Percentiles rank a stretch among this genome's conserved stretches.
Conservation (phyloP, 2,329 filamentous ascomycete genomes). For the Raffaelea arxii region DNA sequence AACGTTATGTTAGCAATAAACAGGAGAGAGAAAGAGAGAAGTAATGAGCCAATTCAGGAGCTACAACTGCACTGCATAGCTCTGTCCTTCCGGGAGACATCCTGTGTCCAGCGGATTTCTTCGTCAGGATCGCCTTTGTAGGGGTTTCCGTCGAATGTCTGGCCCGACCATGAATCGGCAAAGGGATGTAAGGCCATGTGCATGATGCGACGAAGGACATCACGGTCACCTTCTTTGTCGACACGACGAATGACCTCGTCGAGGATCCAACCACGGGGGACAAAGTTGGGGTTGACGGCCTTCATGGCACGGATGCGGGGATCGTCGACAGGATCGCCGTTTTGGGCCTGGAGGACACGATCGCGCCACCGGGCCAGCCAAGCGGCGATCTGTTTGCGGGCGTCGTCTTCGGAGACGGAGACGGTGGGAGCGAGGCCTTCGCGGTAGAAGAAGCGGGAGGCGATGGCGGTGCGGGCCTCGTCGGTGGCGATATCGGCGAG, state of each 20-base stretch:
- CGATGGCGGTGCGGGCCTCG: slow-evolving; percentile 51
- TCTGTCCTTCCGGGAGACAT: slow-evolving; percentile 68
- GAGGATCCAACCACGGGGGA: slow-evolving; percentile 83
- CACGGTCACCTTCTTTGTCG: slow-evolving; percentile 71
- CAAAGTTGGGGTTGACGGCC: slow-evolving; percentile 82
- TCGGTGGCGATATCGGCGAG: slow-evolving; percentile 55
- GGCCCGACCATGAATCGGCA: slow-evolving; percentile 61
- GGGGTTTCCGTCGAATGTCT: slow-evolving; percentile 34
- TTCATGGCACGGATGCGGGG: slow-evolving; percentile 68
- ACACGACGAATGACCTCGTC: slow-evolving; percentile 88
- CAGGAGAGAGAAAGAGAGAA: no score
- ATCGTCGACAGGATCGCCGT: slow-evolving; percentile 37
- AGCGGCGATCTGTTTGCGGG: slow-evolving; percentile 54
- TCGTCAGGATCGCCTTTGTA: slow-evolving; percentile 56
- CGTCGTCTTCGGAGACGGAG: slow-evolving; percentile 41
- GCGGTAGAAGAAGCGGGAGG: slow-evolving; percentile 68
- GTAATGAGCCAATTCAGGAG: slow-evolving; percentile 44
- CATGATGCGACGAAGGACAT: slow-evolving; percentile 69
- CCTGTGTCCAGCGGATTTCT: slow-evolving; percentile 73
- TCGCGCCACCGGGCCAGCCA: slow-evolving; percentile 77
- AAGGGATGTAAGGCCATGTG: slow-evolving; percentile 79
- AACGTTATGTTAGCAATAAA: no score
- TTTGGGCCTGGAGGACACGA: slow-evolving; percentile 57
- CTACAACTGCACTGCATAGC: slow-evolving; percentile 95
- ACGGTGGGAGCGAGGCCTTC: slow-evolving; percentile 54